Base-by-base conservation (phyloP, 2,329 filamentous ascomycete genomes). In the Arachnomyces sp. region DNA sequence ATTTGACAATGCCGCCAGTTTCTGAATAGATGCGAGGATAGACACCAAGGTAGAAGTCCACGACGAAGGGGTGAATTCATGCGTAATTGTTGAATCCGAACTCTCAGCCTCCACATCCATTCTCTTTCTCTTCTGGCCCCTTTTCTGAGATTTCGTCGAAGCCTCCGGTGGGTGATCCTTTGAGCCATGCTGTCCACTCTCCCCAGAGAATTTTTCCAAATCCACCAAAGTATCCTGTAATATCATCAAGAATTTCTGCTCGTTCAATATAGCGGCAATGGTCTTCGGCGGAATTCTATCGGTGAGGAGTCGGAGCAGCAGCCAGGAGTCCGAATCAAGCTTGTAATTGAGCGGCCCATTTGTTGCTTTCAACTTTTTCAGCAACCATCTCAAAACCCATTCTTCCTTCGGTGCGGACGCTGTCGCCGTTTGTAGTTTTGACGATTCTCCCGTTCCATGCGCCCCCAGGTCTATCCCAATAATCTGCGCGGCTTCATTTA, bases 221-320 rank as follows among this genome's bases (percentile, higher is more conserved):
- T 87, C 82, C 35, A 76, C 71, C 35, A 88, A 62, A 0, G 81
- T 77, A 51, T 78, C 74, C 51, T 81, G 77, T 31, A 93, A 58
- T 7, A 86, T 74, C 1, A 65, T 62, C 28, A 84, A 63, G 39
- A 93, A 86, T 34, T 77, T 74, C 42, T 81, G 72, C 43, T 88
- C 80, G 15, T 77, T 79, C 5, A 94, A 70, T 3, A 84, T 78
- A 43, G 80, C 79, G 7, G 85, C 84, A 16, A 86, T 69, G 8
- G 78, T 80, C 34, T 83, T 80, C 0, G 79, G 66, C 0, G 85
- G 81, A 13, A 90, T 76, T n/a, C 78, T 71, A 51, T 80, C 78
- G 39, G 84, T 69, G 2, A 86, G 67, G 68, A 79, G 78, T 63
- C 77, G 70, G 41, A 84, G 52, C 38, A 77, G 71, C 69, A 65